phyloP scores from a whole-genome alignment of 2,329 filamentous ascomycete genomes.

The Penicillium verrucosum region DNA sequence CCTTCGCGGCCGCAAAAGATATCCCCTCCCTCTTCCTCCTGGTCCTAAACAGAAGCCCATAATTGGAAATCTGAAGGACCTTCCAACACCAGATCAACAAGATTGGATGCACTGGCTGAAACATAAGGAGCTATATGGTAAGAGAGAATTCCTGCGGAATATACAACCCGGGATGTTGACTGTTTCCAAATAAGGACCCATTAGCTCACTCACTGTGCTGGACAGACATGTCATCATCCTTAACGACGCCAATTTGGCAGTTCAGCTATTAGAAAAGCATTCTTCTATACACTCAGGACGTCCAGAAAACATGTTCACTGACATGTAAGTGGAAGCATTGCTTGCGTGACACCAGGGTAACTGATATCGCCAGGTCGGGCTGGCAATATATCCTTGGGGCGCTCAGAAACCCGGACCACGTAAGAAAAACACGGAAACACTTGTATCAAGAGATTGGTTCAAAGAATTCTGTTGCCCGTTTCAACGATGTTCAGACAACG shows the following conservation, averaged over 20 bases:
- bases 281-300: conserved; percentile 27
- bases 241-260: conserved; percentile 27
- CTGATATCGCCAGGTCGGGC: conserved; percentile 26
- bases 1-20: background rate
- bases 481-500: conserved; percentile 42
- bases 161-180: background rate
- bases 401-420: conserved; percentile 35
- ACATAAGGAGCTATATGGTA: conserved; percentile 40
- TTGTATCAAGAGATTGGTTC: conserved; percentile 46
- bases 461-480: conserved; percentile 38
- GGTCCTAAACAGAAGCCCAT: conserved; percentile 49
- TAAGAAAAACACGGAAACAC: conserved; percentile 46
- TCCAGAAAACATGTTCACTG: conserved; percentile 27
- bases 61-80: conserved; percentile 49
- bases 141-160: background rate
- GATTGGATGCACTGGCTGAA: conserved; percentile 43
- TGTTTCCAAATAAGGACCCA: conserved; percentile 22
- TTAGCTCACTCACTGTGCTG: conserved; percentile 35
- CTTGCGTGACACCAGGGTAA: background rate
- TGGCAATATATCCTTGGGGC: conserved; percentile 38
- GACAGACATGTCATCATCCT: conserved; percentile 34
- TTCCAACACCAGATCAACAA: conserved; percentile 40
- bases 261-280: conserved; percentile 33
- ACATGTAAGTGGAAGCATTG: conserved; percentile 30
- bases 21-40: conserved; percentile 41